Conservation (phyloP, 2,329 filamentous ascomycete genomes). For the Aspergillus floridensis region DNA sequence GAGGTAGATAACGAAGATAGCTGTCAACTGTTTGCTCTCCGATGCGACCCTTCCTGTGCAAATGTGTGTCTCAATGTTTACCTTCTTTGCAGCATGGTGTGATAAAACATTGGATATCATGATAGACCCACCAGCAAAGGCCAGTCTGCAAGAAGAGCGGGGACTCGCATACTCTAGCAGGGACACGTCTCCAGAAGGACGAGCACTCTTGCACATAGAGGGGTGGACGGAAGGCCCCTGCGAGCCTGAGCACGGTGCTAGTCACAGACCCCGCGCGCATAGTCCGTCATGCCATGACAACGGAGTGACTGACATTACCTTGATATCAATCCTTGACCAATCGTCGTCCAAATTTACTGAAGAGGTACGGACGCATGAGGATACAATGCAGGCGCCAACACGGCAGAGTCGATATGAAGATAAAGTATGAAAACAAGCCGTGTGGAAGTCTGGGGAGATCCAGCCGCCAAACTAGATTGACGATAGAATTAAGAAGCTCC, state of each 20-base stretch:
- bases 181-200: neutral
- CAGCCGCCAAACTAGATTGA: constrained; percentile 12
- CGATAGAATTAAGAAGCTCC: constrained; percentile 11
- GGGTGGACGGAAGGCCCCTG: neutral
- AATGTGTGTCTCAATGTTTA: neutral
- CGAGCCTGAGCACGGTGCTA: neutral
- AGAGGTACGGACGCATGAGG: constrained; percentile 1
- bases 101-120: neutral
- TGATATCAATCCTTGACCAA: neutral
- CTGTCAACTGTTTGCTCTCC: neutral
- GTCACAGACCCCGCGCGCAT: constrained; percentile 1
- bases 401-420: neutral
- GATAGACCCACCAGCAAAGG: neutral
- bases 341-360: constrained; percentile 3
- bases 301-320: neutral
- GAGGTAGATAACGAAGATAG: neutral
- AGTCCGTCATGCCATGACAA: neutral
- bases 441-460: constrained; percentile 1
- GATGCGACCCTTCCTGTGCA: neutral
- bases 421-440: constrained; percentile 9
- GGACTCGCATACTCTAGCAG: neutral
- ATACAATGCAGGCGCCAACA: constrained; percentile 11
- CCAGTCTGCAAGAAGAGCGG: neutral
- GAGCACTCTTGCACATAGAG: neutral
- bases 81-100: neutral